Evolutionary conservation across 352 stramenopile genomes (phyloP), one percentile per base, ranked within the genome.

Genomic region (Globisporangium ultimum): DNA sequence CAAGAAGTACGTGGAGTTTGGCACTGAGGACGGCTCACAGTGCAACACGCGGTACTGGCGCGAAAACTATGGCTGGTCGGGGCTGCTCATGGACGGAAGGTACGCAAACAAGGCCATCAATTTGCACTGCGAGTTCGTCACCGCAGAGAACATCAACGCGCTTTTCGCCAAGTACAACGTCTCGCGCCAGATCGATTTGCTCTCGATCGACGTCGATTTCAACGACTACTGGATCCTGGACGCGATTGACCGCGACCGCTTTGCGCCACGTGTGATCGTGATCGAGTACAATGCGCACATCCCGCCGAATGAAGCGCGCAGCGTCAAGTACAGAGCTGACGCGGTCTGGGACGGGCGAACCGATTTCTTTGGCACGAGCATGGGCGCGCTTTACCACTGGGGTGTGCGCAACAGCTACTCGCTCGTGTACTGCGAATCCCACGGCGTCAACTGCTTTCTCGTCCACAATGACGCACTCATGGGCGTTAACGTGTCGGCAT

Each of bases 341-440:
- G 64, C 60, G 32, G 36, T 55, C n/a, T 91, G 79, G 79, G 82
- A 89, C 42, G 64, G 60, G 1, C 54, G 65, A 21, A 77, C 67
- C 2, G 58, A 75, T 17, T 88, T 82, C 67, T 92, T 89, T 71
- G 82, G 82, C 13, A 75, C 65, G 10, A 76, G 76, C 32, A 64
- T 87, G n/a, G 70, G 61, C 20, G 76, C 80, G 32, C 72, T 90
- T 20, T 42, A 78, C 18, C 51, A 54, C 18, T 88, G 78, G 75
- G 76, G 68, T 0, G 7, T 36, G 12, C 41, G 60, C 8, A 61
- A 82, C 20, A 68, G 66, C 5, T 91, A 89, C 56, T 85, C 82
- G 40, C 67, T 91, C n/a, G 70, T 91, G 58, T 91, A 89, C 61
- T 89, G 78, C 51, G 82, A 92, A 60, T 89, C 76, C 3, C 82